Conservation (phyloP, 2,329 filamentous ascomycete genomes). For the Fusarium sp. region DNA sequence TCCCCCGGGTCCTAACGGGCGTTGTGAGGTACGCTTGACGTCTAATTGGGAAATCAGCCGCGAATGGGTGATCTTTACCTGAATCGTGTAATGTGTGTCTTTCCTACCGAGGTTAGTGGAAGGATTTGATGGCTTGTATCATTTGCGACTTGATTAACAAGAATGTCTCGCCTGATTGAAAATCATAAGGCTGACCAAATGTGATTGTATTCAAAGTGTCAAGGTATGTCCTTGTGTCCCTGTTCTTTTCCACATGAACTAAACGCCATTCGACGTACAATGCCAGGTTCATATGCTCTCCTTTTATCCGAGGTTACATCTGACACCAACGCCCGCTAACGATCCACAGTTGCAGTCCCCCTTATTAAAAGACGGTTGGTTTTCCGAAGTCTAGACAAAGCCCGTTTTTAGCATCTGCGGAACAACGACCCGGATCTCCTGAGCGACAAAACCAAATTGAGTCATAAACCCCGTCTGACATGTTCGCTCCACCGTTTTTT, state of each 20-base stretch:
- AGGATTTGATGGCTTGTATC: background rate
- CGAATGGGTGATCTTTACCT: background rate
- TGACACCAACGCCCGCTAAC: background rate
- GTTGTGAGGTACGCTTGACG: background rate
- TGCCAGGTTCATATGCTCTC: background rate
- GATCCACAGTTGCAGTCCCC: background rate
- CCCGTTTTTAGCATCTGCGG: background rate
- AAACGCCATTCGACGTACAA: conserved; percentile 1
- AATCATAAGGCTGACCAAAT: conserved; percentile 9
- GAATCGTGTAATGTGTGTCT: background rate
- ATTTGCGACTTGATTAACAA: background rate
- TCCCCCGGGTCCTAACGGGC: background rate
- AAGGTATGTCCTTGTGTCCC: background rate
- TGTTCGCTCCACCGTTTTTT: background rate
- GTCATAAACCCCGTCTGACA: conserved; percentile 7
- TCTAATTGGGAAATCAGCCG: background rate
- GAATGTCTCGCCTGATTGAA: background rate
- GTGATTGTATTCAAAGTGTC: no score
- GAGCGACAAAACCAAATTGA: conserved; percentile 2
- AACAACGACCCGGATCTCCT: conserved; percentile 1
- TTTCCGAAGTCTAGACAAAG: background rate
- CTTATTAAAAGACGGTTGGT: background rate
- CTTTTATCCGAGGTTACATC: conserved; percentile 9
- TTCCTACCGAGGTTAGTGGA: background rate
- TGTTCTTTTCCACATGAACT: background rate